Base-by-base conservation (phyloP, 495 filamentous ascomycete species). In the Podospora sp. region DNA sequence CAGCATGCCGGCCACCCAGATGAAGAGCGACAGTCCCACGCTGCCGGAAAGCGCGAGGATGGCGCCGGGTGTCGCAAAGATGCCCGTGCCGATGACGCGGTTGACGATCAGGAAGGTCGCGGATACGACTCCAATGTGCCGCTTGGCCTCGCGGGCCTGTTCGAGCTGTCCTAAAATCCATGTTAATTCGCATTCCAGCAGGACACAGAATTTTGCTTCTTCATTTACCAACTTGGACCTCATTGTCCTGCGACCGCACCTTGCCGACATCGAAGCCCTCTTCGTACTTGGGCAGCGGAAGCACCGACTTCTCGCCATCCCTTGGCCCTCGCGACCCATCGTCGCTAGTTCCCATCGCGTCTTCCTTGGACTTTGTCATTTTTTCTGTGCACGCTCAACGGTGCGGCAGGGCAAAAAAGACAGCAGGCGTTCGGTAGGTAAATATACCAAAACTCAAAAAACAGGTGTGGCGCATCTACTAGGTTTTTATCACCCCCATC, bases 31-130 rank as follows among this genome's bases (percentile, higher is more conserved):
- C 14, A 91, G 77, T 7, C 90, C 91, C 6, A 91, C 79, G 68
- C 90, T 92, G 16, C 91, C 91, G 27, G 86, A 84, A 0, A 87
- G 86, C 33, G 84, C 79, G 11, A 89, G 80, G 66, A 94, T 91
- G 16, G 85, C 80, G 21, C 89, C 89, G 0, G 90, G 90, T 0
- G 88, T 91, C 1, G 90, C 88, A 72, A 92, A 94, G 70, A 94
- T 90, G n/a, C 90, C 91, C 64, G 86, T 89, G 0, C 91, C 91
- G 62, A 94, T 89, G 8, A 94, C 87, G 0, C 89, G 88, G n/a
- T 83, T 83, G 71, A 81, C 77, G 57, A 82, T 79, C 20, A 81
- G 72, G 66, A 81, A 78, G 18, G 70, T 68, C 58, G 79, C 79
- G 1, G 77, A 76, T 11, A 71, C 67, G 60, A 77, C 60, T 61